Conservation (phyloP, 345 rosid species). For the Physaria fendleri region DNA sequence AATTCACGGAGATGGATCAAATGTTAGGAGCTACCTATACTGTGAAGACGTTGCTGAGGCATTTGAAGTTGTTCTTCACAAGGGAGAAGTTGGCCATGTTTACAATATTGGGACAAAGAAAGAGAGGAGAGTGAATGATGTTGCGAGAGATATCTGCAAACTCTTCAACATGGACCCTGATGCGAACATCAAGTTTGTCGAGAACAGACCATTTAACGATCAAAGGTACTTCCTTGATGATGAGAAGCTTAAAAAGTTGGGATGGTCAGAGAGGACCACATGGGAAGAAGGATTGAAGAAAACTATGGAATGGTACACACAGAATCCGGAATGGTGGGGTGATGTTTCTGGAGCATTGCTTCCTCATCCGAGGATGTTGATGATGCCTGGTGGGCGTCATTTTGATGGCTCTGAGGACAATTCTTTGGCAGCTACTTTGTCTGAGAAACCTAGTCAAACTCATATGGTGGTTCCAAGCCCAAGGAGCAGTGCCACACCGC, state of each 20-base stretch:
- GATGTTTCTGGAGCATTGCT: slow-evolving; percentile 88
- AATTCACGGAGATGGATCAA: slow-evolving; percentile 85
- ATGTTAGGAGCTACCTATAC: slow-evolving; percentile 74
- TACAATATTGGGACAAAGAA: slow-evolving; percentile 85
- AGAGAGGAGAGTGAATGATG: slow-evolving; percentile 89
- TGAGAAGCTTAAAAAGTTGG: slow-evolving; percentile 64
- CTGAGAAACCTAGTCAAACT: slow-evolving; percentile 40
- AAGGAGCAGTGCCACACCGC: slow-evolving; percentile 30
- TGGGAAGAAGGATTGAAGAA: slow-evolving; percentile 90
- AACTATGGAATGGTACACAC: slow-evolving; percentile 78
- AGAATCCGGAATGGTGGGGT: slow-evolving; percentile 95
- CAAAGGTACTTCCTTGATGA: slow-evolving; percentile 91
- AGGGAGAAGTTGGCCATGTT: slow-evolving; percentile 89
- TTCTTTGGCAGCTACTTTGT: slow-evolving; percentile 28
- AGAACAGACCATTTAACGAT: slow-evolving; percentile 83
- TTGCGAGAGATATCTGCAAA: slow-evolving; percentile 67
- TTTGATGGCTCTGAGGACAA: slow-evolving; percentile 64
- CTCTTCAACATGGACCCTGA: slow-evolving; percentile 64
- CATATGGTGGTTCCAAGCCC: slow-evolving; percentile 60
- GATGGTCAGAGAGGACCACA: slow-evolving; percentile 70
- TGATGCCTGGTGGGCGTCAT: slow-evolving; percentile 92
- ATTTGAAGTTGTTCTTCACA: slow-evolving; percentile 79
- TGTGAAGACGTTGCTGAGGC: slow-evolving; percentile 94
- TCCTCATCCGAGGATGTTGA: slow-evolving; percentile 89
- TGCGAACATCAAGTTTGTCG: slow-evolving; percentile 63